Percentiles rank a stretch among this genome's conserved stretches.
Evolutionary conservation across 768 basidiomycete species (phyloP).

Genomic region (Symmetrospora coprosmae): DNA sequence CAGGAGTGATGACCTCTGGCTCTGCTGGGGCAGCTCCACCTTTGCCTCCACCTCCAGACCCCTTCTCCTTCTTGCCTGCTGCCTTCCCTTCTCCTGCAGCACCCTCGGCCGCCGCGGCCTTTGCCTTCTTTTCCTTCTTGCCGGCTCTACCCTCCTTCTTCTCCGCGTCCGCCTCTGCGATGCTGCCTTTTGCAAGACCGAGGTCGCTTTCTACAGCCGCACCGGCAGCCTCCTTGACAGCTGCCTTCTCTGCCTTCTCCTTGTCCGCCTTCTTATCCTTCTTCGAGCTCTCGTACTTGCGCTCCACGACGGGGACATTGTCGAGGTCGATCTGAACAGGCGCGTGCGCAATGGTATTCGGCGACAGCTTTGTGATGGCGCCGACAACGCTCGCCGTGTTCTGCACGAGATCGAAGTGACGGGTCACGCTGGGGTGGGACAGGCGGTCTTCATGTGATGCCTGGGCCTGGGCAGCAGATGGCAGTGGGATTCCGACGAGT

Average conservation of each 20-base stretch:
- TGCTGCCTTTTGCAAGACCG: too few species aligned
- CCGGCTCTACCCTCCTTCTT: conserved; percentile 29
- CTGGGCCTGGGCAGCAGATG: conserved; percentile 47
- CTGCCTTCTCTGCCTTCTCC: conserved; percentile 44
- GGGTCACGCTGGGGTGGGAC: conserved; percentile 63
- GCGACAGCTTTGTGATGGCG: conserved; percentile 41
- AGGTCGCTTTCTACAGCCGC: conserved; percentile 13
- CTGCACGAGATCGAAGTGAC: conserved; percentile 94
- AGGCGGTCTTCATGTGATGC: conserved; percentile 60
- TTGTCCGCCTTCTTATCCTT: conserved; percentile 50
- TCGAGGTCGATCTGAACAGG: conserved; percentile 58
- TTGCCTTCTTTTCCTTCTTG: conserved; percentile 38
- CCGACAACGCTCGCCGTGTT: conserved; percentile 50
- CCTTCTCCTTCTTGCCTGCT: conserved; percentile 37
- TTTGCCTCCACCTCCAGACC: conserved; percentile 38
- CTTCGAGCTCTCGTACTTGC: conserved; percentile 55
- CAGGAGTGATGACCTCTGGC: conserved; percentile 67
- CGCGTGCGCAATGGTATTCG: conserved; percentile 29
- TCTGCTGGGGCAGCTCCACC: conserved; percentile 37
- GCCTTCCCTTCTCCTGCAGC: conserved; percentile 16
- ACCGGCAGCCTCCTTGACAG: conserved; percentile 30
- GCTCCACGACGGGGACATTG: conserved; percentile 57
- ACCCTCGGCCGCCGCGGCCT: conserved; percentile 43
- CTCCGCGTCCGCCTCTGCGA: too few species aligned
- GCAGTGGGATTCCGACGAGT: background rate